Evolutionary conservation across 2,329 filamentous ascomycete species (phyloP), one percentile per base, ranked within the genome.

Genomic region (Nemania sp.): DNA sequence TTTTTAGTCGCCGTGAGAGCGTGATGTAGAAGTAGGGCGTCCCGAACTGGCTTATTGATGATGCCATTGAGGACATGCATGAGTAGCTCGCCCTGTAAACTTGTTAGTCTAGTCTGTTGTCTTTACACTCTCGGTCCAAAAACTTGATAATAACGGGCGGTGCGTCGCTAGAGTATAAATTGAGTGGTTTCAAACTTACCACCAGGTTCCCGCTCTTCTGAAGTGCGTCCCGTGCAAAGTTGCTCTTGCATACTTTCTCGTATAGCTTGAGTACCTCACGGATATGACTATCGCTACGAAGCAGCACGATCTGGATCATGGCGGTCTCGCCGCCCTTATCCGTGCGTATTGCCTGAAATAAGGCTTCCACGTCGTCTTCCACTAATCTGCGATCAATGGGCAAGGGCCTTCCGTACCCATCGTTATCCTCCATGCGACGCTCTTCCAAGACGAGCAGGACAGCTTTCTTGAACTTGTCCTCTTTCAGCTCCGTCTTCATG

Each of bases 31-130:
- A 98, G 87, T 39, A 97, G 83, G 2, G 94, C 92, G 75, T 98
- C 95, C 57, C 95, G 91, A 64, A 96, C 92, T 5, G 95, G 93
- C 60, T 90, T 90, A 79, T 98, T 98, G 79, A 98, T 96, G 59
- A 96, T 88, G 70, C 95, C 95, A 77, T 98, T 97, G 71, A 99
- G 88, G 68, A 98, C 91, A 76, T 98, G 95, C 0, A 92, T 91
- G 39, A 98, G 87, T 18, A 96, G 87, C 79, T 99, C 95, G 65
- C 95, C 95, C 93, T 97, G 62, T 69, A 49, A 47, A 15, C 20
- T 7, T 2, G 50, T 62, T 39, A 59, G 52, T 18, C 21, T 43
- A 25, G 10, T 29, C 18, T 20, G 29, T 13, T 46, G n/a, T 13
- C 5, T 21, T 21, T 18, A 29, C 15, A 45, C 15, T 11, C 42